phyloP scores from a whole-genome alignment of 2,329 filamentous ascomycete species.

The Pezicula carpinea region DNA sequence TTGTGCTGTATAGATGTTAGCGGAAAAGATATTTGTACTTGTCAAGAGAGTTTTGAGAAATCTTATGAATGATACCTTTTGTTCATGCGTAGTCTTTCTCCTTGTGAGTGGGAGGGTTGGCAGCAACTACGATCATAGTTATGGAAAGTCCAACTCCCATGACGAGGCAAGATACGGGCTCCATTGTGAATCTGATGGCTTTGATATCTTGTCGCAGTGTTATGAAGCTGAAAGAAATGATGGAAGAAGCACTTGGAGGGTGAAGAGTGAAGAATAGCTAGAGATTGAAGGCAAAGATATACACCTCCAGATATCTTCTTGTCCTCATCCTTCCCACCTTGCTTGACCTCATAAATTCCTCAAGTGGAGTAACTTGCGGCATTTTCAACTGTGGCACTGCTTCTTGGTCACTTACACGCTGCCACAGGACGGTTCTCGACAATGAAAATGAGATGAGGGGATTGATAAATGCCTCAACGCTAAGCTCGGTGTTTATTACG shows the following conservation, averaged over 20 bases:
- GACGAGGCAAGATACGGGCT: conserved; percentile 12
- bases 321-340: conserved; percentile 1
- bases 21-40: not conserved
- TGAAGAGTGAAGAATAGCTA: no score
- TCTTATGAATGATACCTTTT: not conserved
- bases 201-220: no score
- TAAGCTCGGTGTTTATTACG: not conserved
- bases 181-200: conserved; percentile 10
- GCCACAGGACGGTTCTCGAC: no score
- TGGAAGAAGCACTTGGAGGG: no score
- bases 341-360: not conserved
- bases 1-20: conserved; percentile 1
- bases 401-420: no score
- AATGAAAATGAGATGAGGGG: not conserved
- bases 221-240: no score
- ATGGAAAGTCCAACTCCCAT: conserved; percentile 14
- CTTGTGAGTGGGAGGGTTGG: no score
- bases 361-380: no score
- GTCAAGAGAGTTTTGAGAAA: not conserved
- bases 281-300: no score
- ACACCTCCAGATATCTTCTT: no score
- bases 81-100: no score
- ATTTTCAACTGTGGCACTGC: no score
- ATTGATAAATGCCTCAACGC: conserved; percentile 1
- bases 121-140: conserved; percentile 11